Evolutionary conservation across 2,329 filamentous ascomycete genomes (phyloP).

Genomic region (Phaeomoniella chlamydospora): DNA sequence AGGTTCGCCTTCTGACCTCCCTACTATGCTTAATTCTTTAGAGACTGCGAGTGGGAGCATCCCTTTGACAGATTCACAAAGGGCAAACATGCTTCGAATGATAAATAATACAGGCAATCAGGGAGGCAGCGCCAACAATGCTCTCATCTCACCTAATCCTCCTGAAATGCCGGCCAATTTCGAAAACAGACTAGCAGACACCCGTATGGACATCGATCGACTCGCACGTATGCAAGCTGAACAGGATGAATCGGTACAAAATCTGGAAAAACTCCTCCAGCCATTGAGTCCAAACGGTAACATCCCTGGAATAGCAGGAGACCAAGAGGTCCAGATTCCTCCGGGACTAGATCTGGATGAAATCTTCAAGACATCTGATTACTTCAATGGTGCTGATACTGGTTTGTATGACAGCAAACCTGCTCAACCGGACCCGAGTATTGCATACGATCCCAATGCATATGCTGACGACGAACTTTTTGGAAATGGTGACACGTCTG

Average conservation of each 20-base stretch:
- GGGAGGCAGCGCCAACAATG: constrained; percentile 36
- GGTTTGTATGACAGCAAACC: constrained; percentile 1
- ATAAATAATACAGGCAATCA: constrained; percentile 29
- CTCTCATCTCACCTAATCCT: constrained; percentile 39
- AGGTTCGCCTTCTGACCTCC: constrained; percentile 24
- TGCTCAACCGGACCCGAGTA: constrained; percentile 4
- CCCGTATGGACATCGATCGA: constrained; percentile 61
- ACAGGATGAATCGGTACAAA: constrained; percentile 62
- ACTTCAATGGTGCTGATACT: constrained; percentile 1
- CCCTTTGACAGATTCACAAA: constrained; percentile 26
- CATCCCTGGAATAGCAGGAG: constrained; percentile 50
- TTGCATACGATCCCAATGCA: constrained; percentile 8
- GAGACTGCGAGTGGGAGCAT: constrained; percentile 25
- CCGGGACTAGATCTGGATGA: constrained; percentile 38
- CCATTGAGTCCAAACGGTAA: constrained; percentile 68
- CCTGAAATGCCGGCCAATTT: constrained; percentile 38
- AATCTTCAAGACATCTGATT: constrained; percentile 34
- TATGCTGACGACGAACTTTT: constrained; percentile 24
- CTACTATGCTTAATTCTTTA: constrained; percentile 28
- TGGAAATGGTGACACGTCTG: constrained; percentile 19
- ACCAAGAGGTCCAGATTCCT: constrained; percentile 26
- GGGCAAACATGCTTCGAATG: constrained; percentile 31
- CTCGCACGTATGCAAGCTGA: constrained; percentile 66
- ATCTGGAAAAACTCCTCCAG: constrained; percentile 58
- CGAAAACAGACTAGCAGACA: constrained; percentile 41